Evolutionary conservation across 306 rosid genomes (phyloP), one percentile per base, ranked within the genome.

Genomic region (Ochetophila trinervis): DNA sequence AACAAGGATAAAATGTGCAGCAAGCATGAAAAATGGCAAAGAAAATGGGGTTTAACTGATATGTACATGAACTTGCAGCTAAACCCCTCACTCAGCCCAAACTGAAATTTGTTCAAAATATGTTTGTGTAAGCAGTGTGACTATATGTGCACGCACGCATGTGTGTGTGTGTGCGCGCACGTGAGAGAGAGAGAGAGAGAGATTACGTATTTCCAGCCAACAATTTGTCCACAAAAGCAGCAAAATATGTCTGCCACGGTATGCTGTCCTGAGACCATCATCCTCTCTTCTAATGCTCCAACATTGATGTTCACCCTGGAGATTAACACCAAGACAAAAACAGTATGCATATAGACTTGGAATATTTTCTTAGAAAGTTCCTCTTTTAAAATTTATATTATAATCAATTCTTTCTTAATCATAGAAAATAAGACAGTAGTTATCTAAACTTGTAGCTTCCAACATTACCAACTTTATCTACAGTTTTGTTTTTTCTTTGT

Each of bases 171-270:
- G 55, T 20, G 15, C 18, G 14, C 11, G 66, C 2, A 12, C 19
- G 15, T 1, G 44, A 71, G 19, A 47, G 73, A 35, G 76, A 21
- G 75, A 57, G 57, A 72, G 63, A 57, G 69, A 78, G 60, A 63
- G 73, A 74, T 66, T 87, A 91, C 92, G 67, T 91, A 91, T 91
- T 91, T 91, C 98, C 98, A 91, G 61, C 98, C 98, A n/a, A 89
- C 77, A 27, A 87, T 89, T 72, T 91, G 96, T 57, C 98, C 95
- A 69, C 98, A 91, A 54, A 72, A 73, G 80, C 98, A 91, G 81
- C 96, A 91, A 85, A 87, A 88, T 56, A 84, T 80, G 64, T 91
- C 98, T 1, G 84, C 86, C 52, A 91, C 96, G 22, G 85, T 83
- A 76, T 88, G 98, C 71, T 82, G 35, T 73, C 98, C 96, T 13